A percentile compares a stretch with the other conserved stretches of the same genome.
Evolutionary conservation across 768 basidiomycete genomes (phyloP).

Genomic region (Mycena galopus): DNA sequence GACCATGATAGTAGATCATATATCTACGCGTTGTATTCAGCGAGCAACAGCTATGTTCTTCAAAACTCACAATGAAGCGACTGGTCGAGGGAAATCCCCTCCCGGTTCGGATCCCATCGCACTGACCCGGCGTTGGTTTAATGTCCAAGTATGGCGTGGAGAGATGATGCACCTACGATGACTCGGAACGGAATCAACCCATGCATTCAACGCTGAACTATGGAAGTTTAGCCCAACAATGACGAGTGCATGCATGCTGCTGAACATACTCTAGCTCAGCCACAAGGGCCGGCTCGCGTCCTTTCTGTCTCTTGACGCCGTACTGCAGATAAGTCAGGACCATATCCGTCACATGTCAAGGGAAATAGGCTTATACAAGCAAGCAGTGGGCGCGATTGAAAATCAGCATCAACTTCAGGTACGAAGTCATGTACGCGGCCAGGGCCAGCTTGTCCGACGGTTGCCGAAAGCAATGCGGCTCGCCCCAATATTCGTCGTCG

Average conservation of each 20-base stretch:
- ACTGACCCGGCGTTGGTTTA: constrained; percentile 41
- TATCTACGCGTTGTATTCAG: constrained; percentile 35
- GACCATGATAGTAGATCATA: constrained; percentile 52
- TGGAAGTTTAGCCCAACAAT: constrained; percentile 28
- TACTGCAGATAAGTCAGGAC: not conserved
- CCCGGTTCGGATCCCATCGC: constrained; percentile 56
- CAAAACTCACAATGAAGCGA: constrained; percentile 23
- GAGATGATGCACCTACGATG: constrained; percentile 43
- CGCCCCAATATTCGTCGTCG: constrained; percentile 27
- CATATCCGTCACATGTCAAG: not conserved
- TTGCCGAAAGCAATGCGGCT: constrained; percentile 17
- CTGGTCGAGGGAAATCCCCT: constrained; percentile 32
- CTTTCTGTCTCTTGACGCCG: constrained; percentile 7
- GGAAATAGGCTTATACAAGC: not conserved
- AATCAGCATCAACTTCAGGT: constrained; percentile 25
- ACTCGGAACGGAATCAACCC: constrained; percentile 67
- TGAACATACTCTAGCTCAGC: constrained; percentile 27
- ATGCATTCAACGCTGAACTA: constrained; percentile 65
- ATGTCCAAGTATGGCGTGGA: not conserved
- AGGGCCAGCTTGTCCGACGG: constrained; percentile 4
- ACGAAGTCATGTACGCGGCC: not conserved
- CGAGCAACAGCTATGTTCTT: no score
- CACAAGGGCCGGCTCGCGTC: constrained; percentile 4
- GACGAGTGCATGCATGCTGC: not conserved
- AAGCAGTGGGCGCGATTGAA: constrained; percentile 7